phyloP scores from a whole-genome alignment of 2,329 filamentous ascomycete genomes.

The Hymenoscyphus scutula region DNA sequence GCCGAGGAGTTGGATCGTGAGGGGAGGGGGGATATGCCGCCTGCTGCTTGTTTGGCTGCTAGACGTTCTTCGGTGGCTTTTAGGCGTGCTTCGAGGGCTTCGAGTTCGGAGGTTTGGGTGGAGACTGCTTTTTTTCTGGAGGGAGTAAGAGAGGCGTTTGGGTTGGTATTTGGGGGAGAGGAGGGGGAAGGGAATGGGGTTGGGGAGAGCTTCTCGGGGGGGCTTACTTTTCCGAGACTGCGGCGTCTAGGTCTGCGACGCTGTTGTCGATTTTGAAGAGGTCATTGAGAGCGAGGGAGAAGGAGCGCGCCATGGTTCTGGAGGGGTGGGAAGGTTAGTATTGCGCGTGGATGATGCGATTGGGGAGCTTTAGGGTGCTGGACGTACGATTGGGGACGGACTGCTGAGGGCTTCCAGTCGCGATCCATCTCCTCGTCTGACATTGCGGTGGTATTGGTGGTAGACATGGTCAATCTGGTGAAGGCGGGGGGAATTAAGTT shows the following conservation, averaged over 20 bases:
- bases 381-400: slow-evolving; percentile 76
- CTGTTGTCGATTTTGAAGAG: slow-evolving; percentile 86
- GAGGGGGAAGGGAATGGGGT: slow-evolving; percentile 8
- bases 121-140: slow-evolving; percentile 75
- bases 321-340: slow-evolving; percentile 17
- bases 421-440: slow-evolving; percentile 70
- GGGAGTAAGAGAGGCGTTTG: no score
- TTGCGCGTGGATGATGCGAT: not conserved
- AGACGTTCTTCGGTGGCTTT: slow-evolving; percentile 82
- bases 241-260: slow-evolving; percentile 68
- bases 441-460: slow-evolving; percentile 23
- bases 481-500: not conserved
- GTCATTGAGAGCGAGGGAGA: slow-evolving; percentile 81
- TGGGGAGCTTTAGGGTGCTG: not conserved
- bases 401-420: slow-evolving; percentile 75
- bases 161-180: not conserved
- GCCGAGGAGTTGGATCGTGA: not conserved
- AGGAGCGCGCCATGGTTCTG: slow-evolving; percentile 84
- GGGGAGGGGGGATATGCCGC: not conserved
- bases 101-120: slow-evolving; percentile 73
- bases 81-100: slow-evolving; percentile 79
- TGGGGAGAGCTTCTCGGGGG: not conserved
- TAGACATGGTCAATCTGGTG: not conserved
- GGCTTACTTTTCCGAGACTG: slow-evolving; percentile 74
- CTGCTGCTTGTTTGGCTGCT: slow-evolving; percentile 38